Evolutionary conservation across 169 alveolate genomes (phyloP).

Genomic region (Blepharisma undulans): DNA sequence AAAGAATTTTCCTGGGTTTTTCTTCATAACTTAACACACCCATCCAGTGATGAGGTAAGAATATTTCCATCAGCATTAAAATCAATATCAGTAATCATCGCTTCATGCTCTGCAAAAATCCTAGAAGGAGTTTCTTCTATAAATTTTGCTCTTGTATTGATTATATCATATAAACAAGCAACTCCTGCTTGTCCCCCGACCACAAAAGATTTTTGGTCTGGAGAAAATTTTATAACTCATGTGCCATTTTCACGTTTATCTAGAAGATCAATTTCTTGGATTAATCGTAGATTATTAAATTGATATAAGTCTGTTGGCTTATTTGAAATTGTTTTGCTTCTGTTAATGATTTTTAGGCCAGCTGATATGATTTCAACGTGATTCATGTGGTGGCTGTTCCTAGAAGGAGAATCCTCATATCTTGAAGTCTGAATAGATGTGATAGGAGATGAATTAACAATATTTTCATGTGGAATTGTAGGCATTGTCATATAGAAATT

Average conservation of each 20-base stretch:
- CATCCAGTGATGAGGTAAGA: neutral
- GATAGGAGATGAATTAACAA: neutral
- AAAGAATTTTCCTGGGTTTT: neutral
- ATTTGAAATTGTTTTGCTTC: neutral
- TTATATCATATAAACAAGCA: neutral
- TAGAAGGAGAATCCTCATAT: neutral
- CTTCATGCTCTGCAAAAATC: neutral
- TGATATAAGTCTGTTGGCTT: neutral
- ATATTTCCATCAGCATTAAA: neutral
- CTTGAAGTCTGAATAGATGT: neutral
- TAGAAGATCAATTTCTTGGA: conserved; percentile 24
- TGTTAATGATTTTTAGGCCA: neutral
- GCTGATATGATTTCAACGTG: neutral
- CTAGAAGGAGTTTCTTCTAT: neutral
- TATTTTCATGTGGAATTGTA: neutral
- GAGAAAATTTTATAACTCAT: neutral
- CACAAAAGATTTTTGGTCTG: neutral
- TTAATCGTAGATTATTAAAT: neutral
- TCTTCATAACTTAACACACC: neutral
- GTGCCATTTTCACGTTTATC: neutral
- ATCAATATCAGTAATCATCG: neutral
- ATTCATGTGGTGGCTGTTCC: neutral
- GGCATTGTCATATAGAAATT: neutral
- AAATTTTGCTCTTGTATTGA: neutral
- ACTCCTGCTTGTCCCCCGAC: neutral